phyloP scores from a whole-genome alignment of 495 filamentous ascomycete species.

The Aspergillus carlsbadensis region DNA sequence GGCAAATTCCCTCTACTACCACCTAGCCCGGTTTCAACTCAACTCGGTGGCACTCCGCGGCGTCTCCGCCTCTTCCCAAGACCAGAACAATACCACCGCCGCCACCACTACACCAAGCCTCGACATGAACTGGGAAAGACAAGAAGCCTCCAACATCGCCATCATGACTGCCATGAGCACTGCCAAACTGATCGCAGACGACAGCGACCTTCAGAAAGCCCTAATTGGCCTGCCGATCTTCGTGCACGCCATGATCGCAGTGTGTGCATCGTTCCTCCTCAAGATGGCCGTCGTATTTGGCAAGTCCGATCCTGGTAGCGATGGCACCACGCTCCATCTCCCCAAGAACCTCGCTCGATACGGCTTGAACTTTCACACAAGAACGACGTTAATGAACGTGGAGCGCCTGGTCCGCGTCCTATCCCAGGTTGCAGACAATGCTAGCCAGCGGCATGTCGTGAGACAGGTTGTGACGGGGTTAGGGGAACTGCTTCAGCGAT shows the following conservation, averaged over 20 bases:
- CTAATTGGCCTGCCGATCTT: slow-evolving; percentile 42
- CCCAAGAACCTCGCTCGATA: background rate
- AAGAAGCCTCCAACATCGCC: slow-evolving; percentile 33
- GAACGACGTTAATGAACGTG: background rate
- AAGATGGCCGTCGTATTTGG: slow-evolving; percentile 34
- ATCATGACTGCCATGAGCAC: slow-evolving; percentile 38
- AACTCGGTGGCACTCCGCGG: slow-evolving; percentile 43
- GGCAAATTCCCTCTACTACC: background rate
- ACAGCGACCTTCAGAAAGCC: slow-evolving; percentile 33
- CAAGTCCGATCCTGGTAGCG: background rate
- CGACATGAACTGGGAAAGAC: slow-evolving; percentile 23
- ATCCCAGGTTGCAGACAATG: background rate
- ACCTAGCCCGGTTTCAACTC: slow-evolving; percentile 43
- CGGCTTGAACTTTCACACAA: background rate
- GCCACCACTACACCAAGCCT: background rate
- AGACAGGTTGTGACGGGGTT: background rate
- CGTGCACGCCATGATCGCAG: slow-evolving; percentile 45
- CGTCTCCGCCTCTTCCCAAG: slow-evolving; percentile 16
- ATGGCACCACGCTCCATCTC: background rate
- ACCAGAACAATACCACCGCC: too few relatives aligned
- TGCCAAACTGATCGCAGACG: slow-evolving; percentile 33
- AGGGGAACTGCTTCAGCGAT: background rate
- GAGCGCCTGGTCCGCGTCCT: background rate
- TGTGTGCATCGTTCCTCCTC: slow-evolving; percentile 37
- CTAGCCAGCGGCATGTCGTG: background rate